Evolutionary conservation across 2,329 filamentous ascomycete genomes (phyloP), one percentile per base, ranked within the genome.

Genomic region (Westerdykella ornata): DNA sequence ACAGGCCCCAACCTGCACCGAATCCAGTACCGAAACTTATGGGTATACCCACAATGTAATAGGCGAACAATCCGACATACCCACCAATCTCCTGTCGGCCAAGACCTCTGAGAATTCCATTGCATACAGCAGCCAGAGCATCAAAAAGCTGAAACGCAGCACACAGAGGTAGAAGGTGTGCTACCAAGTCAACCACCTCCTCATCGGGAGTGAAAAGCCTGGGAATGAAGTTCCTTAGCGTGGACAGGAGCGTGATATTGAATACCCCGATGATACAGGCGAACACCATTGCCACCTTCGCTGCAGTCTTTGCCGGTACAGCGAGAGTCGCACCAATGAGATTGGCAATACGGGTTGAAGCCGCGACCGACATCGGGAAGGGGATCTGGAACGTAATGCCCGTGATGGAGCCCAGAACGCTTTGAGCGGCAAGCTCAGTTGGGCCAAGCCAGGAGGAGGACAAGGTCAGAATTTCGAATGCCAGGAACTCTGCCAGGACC

Each of bases 91-190:
- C 82, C 66, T 97, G 90, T 43, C 85, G 80, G 2, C 92, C 92
- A 13, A 97, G 77, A 11, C 90, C 90, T 32, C 92, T 78, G 19
- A 97, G 74, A 30, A 96, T 74, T 19, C 89, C 90, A 57, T 92
- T 89, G 43, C 85, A 88, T 30, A 83, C 83, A 3, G 85, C 78
- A 0, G 85, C 80, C 14, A 94, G 64, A 1, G 85, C 81, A 64
- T 98, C 90, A 54, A 94, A 89, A 17, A 95, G 75, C 63, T 97
- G 89, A 74, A 96, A 94, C 1, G 87, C 76, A 0, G 89, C 88
- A 45, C 86, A 87, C 2, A 96, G 69, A 0, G 88, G 89, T 28
- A 96, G 74, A 2, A 88, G 78, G 2, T 68, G 65, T 1, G 85
- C 72, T 0, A 78, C 79, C 60, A 87, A 82, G 1, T 74, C 70